phyloP scores from a whole-genome alignment of 305 asterid species.

The Withania somnifera region DNA sequence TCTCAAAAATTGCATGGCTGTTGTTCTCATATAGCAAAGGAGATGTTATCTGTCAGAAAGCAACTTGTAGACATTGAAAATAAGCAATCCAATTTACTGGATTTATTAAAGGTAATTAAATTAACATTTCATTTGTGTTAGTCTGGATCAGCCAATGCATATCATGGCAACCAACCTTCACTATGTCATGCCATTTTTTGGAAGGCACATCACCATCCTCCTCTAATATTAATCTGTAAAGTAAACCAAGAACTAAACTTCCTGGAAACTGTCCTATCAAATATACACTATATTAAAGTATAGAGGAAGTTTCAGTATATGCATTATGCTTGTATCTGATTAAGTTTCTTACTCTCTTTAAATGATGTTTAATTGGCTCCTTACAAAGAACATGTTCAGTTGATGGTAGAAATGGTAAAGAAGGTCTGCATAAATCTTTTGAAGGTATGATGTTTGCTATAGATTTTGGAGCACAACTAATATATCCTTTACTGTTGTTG shows the following conservation, averaged over 20 bases:
- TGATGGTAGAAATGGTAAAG: not conserved
- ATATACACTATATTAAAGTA: not conserved
- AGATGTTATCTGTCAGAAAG: constrained; percentile 47
- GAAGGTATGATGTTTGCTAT: not conserved
- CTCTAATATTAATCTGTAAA: not conserved
- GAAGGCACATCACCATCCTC: not conserved
- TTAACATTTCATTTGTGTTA: not conserved
- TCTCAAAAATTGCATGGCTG: constrained; percentile 36
- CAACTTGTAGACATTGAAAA: constrained; percentile 80
- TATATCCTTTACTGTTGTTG: not conserved
- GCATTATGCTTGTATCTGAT: not conserved
- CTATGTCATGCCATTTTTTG: not conserved
- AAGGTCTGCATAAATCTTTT: not conserved
- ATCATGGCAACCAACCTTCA: not conserved
- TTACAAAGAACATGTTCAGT: too few species aligned
- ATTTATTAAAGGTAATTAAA: constrained; percentile 61
- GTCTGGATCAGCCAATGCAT: not conserved
- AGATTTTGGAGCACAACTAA: not conserved
- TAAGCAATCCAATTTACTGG: constrained; percentile 72
- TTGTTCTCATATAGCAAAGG: constrained; percentile 63
- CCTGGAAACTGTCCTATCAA: not conserved
- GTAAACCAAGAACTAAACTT: not conserved
- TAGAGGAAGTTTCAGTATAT: not conserved
- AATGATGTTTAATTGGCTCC: not conserved
- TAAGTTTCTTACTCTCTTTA: not conserved